Evolutionary conservation across 163 green algal genomes (phyloP), one percentile per base, ranked within the genome.

Genomic region (Chlamydomonas reinhardtii): DNA sequence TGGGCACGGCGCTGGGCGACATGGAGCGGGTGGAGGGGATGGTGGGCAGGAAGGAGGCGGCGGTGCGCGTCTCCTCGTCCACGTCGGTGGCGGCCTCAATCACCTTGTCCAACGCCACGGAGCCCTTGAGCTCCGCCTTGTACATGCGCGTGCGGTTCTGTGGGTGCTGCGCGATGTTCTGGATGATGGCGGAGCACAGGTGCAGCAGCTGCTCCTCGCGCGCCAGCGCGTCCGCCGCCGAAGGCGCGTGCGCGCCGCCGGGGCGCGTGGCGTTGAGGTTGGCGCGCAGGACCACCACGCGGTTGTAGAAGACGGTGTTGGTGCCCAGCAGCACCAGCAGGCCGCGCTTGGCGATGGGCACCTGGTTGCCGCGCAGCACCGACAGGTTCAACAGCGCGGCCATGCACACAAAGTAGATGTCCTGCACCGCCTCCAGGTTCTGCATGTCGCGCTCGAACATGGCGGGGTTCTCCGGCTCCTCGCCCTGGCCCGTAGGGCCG

Each of bases 71-170:
- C 70, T 89, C 73, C 31, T 89, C 84, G 74, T 89, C 84, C 76
- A 85, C 84, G 31, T 89, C 84, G 8, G 37, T 82, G 25, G 84
- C 70, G 9, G 71, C 71, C 70, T 87, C 81, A 16, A 87, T 87
- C 11, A 87, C 84, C 32, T 82, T 77, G 56, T 92, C 92, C 34
- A 94, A 71, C 29, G 88, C 89, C 14, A 85, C 83, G 3, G 82
- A 87, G 65, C 92, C 92, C 56, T 77, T 73, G 52, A 96, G 94
- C 88, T 96, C 94, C 3, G 93, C 93, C 73, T 94, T 93, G 89
- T 96, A 97, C 77, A 97, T 39, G 14, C 87, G 75, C 0, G 93
- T 96, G 68, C 94, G 92, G 90, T 96, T 96, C 56, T 91, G 72
- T 24, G 92, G 90, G 83, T 97, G 93, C 81, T 92, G 88, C 6